Evolutionary conservation across 2,329 filamentous ascomycete species (phyloP), one percentile per base, ranked within the genome.

Genomic region (Arthroderma sp.): DNA sequence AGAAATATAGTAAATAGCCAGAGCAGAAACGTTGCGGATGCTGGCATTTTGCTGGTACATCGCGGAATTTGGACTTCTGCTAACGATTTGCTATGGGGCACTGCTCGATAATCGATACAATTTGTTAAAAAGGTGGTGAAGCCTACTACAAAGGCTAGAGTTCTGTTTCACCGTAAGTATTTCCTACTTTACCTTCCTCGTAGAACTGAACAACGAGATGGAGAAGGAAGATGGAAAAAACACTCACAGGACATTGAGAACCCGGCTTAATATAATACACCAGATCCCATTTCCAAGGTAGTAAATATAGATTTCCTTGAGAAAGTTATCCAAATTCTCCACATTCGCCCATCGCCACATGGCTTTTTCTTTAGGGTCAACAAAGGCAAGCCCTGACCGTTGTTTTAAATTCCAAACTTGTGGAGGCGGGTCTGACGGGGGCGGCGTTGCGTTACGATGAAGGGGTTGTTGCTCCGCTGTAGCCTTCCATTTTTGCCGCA

Each of bases 261-360:
- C 62, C 45, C 84, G 77, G 46, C 80, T 77, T 36, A 89, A 72
- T 7, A 91, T 58, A 44, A 94, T 94, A 46, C 85, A 93, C 75
- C 80, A 87, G 33, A 94, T 78, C 0, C 88, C 88, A 51, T 86
- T 82, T 1, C 82, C 83, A 42, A 82, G 70, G 57, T 84, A 94
- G 63, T 94, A 95, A 51, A 83, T 74, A 60, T 95, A 95, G 3
- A 94, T 85, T 50, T 83, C 83, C 45, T 78, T 75, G 58, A 94
- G 78, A 60, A 94, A 95, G 55, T 79, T 82, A 63, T 95, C 88
- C 43, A 95, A 70, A 57, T 94, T 91, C 33, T 84, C 78, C 46
- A 91, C 85, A 57, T 94, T 94, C 44, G 85, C 85, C 84, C 88
- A 95, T 64, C 85, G 77, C 82, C 86, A 95, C 69, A 94, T 77